A percentile compares a stretch with the other conserved stretches of the same genome.
These are phyloP conservation scores for Amniculicola lignicola DNA, from an alignment of 495 filamentous ascomycete genomes.

Conservation along the genomic window DNA sequence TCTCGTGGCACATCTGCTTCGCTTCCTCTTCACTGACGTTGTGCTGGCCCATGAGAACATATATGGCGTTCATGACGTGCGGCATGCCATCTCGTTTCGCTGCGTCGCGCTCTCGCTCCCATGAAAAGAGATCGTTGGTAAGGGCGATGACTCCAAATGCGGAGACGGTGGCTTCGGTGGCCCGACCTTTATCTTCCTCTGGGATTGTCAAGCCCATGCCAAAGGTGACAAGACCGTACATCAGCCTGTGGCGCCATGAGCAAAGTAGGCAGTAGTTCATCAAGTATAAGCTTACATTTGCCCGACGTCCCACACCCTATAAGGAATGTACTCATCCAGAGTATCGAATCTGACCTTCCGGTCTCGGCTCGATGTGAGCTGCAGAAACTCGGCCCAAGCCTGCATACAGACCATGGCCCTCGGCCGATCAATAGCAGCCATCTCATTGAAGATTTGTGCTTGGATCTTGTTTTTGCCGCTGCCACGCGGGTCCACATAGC, in stretches of 20 bases:
- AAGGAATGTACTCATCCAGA: not conserved
- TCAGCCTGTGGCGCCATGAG: not conserved
- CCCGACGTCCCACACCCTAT: not conserved
- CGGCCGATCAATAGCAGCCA: not conserved
- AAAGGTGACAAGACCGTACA: slow-evolving; percentile 34
- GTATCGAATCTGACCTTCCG: not conserved
- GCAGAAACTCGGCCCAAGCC: not conserved
- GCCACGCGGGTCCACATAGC: not conserved
- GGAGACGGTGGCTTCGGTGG: slow-evolving; percentile 33
- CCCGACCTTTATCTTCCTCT: slow-evolving; percentile 24
- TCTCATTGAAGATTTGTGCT: not conserved
- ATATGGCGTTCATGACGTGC: slow-evolving; percentile 43
- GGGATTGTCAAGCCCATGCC: slow-evolving; percentile 36
- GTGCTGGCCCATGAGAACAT: slow-evolving; percentile 41
- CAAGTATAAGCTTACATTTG: not conserved
- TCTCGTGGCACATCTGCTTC: not conserved
- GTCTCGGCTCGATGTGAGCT: not conserved
- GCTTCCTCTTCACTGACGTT: slow-evolving; percentile 22
- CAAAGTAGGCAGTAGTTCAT: not conserved
- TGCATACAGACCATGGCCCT: not conserved
- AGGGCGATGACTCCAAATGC: slow-evolving; percentile 35
- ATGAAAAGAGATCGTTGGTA: slow-evolving; percentile 34
- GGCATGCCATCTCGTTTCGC: slow-evolving; percentile 29
- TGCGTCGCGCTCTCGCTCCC: slow-evolving; percentile 7
- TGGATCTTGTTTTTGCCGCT: slow-evolving; percentile 1